Evolutionary conservation across 106 monocot species (phyloP).

Genomic region (Acorus calamus): DNA sequence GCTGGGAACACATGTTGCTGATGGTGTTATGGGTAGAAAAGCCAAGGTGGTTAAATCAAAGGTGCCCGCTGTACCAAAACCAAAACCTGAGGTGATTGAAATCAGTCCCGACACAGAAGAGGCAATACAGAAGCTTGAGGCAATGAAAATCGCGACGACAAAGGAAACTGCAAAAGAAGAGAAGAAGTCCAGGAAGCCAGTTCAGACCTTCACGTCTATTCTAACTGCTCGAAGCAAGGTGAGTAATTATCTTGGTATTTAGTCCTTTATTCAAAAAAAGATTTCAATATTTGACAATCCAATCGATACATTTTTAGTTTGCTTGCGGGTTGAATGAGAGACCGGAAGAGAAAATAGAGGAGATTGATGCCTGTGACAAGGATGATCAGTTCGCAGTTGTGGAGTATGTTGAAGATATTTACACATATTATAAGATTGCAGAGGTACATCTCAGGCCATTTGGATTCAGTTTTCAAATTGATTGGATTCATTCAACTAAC

Average conservation of each 20-base stretch:
- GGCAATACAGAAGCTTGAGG: not conserved
- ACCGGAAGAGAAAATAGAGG: conserved; percentile 16
- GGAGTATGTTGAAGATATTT: conserved; percentile 65
- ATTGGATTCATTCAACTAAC: too few relatives aligned
- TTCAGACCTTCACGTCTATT: conserved; percentile 21
- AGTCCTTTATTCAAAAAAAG: too few relatives aligned
- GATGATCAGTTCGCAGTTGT: conserved; percentile 43
- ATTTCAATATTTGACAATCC: too few relatives aligned
- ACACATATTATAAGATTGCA: conserved; percentile 46
- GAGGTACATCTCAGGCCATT: conserved; percentile 15
- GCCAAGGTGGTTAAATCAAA: conserved; percentile 15
- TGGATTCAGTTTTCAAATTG: too few relatives aligned
- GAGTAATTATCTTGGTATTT: too few relatives aligned
- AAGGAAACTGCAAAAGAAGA: too few relatives aligned
- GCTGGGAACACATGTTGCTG: conserved; percentile 6
- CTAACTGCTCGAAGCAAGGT: conserved; percentile 36
- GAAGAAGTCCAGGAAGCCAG: conserved; percentile 12
- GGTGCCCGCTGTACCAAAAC: conserved; percentile 2
- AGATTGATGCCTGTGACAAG: conserved; percentile 41
- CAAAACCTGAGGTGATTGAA: conserved; percentile 21
- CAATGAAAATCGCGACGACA: too few relatives aligned
- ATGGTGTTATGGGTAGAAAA: conserved; percentile 5
- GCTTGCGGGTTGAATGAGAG: conserved; percentile 42
- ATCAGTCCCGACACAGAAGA: conserved; percentile 18
- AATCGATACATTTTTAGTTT: conserved; percentile 1